These are phyloP conservation scores for Podospora fimiseda DNA, from an alignment of 495 filamentous ascomycete genomes.

Conservation along the genomic window DNA sequence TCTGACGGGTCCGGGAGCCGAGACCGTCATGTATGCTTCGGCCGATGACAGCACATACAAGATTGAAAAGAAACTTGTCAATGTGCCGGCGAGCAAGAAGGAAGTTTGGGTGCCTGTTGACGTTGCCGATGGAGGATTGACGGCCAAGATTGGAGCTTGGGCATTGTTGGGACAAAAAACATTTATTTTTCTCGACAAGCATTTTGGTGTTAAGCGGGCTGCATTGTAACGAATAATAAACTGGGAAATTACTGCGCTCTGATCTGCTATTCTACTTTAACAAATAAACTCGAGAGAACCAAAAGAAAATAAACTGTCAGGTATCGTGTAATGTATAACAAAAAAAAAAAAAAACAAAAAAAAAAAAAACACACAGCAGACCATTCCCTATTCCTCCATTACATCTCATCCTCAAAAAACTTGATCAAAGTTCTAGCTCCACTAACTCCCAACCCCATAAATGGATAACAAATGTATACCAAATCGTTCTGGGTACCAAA, in stretches of 20 bases:
- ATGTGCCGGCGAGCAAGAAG: slow-evolving; percentile 15
- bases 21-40: slow-evolving; percentile 7
- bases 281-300: neutral
- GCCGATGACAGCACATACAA: slow-evolving; percentile 2
- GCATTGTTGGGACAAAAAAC: neutral
- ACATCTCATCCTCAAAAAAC: slow-evolving; percentile 72
- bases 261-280: neutral
- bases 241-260: too few relatives aligned
- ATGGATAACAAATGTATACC: slow-evolving; percentile 75
- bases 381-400: neutral
- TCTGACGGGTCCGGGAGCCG: slow-evolving; percentile 18
- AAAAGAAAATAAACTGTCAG: neutral
- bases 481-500: slow-evolving; percentile 71
- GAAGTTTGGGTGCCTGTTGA: slow-evolving; percentile 18
- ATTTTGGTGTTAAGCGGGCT: neutral
- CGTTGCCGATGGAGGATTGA: slow-evolving; percentile 16
- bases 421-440: slow-evolving; percentile 70
- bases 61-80: slow-evolving; percentile 2
- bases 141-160: slow-evolving; percentile 24
- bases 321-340: slow-evolving; percentile 3
- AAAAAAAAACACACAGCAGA: neutral
- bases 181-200: neutral
- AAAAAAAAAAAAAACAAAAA: neutral
- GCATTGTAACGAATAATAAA: too few relatives aligned
- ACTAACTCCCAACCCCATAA: slow-evolving; percentile 68